Conservation (phyloP, 257 asterid species). For the Solanum medicagineum region DNA sequence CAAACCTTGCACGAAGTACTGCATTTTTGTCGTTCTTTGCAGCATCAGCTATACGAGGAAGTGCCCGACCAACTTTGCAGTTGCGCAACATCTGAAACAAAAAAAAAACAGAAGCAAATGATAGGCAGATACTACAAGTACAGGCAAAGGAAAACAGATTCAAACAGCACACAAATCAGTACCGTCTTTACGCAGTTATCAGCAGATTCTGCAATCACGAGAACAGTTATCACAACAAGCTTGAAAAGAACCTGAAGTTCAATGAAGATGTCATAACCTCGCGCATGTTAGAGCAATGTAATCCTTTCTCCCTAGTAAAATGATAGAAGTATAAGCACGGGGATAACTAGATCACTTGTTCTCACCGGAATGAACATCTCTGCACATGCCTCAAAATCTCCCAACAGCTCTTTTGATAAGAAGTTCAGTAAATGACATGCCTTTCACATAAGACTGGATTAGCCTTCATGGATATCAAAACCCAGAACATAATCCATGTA, state of each 20-base stretch:
- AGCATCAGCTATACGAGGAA: constrained; percentile 77
- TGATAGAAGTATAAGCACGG: constrained; percentile 7
- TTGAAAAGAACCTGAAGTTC: constrained; percentile 88
- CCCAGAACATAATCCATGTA: neutral
- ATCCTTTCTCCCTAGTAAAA: neutral
- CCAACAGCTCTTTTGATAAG: constrained; percentile 93
- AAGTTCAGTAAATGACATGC: constrained; percentile 80
- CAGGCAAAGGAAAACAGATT: neutral
- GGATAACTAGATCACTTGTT: constrained; percentile 3
- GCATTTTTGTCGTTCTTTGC: constrained; percentile 95
- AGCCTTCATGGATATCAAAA: neutral
- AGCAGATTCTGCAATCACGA: constrained; percentile 98
- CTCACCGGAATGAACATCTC: constrained; percentile 97
- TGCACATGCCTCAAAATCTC: constrained; percentile 95
- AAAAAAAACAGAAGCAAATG: neutral
- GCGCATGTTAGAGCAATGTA: neutral
- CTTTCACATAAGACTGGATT: constrained; percentile 14
- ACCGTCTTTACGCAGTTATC: constrained; percentile 99
- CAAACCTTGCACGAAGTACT: constrained; percentile 92
- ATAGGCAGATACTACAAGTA: neutral
- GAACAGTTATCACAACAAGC: constrained; percentile 99
- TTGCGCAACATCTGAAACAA: constrained; percentile 71
- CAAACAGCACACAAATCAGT: constrained; percentile 5
- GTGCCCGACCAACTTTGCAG: constrained; percentile 91
- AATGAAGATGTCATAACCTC: constrained; percentile 23